Evolutionary conservation across 2,329 filamentous ascomycete genomes (phyloP).

Genomic region (Lecanicillium sp.): DNA sequence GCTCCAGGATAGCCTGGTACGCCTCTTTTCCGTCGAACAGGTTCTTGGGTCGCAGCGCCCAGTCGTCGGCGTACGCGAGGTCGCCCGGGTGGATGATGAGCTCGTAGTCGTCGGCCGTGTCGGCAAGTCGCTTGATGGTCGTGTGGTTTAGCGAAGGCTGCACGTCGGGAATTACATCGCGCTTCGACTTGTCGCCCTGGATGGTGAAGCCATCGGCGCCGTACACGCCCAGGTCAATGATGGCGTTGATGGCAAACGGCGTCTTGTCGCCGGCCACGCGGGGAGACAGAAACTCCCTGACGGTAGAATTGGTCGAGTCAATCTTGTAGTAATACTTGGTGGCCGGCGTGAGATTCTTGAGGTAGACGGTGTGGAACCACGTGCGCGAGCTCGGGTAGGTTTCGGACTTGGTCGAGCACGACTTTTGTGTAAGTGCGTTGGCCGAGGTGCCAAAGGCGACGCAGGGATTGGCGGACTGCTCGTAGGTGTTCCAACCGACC

Average conservation of each 20-base stretch:
- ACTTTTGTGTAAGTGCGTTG: constrained; percentile 29
- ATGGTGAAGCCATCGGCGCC: constrained; percentile 14
- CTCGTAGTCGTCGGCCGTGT: not conserved
- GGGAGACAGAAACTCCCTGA: constrained; percentile 48
- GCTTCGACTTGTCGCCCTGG: constrained; percentile 9
- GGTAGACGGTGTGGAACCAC: constrained; percentile 42
- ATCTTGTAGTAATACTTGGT: constrained; percentile 58
- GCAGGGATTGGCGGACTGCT: constrained; percentile 37
- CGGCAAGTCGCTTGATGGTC: not conserved
- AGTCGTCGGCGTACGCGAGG: constrained; percentile 10
- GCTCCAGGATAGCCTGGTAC: constrained; percentile 10
- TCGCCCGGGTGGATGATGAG: constrained; percentile 10
- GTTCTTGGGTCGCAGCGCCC: constrained; percentile 8
- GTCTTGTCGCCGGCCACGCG: not conserved
- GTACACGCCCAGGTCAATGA: constrained; percentile 15
- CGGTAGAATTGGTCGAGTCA: constrained; percentile 46
- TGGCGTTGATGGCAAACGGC: constrained; percentile 1
- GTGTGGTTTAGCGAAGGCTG: not conserved
- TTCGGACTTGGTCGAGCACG: constrained; percentile 40
- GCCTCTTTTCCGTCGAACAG: constrained; percentile 4
- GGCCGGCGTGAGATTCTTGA: constrained; percentile 41
- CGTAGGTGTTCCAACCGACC: constrained; percentile 53
- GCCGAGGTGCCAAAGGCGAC: constrained; percentile 45
- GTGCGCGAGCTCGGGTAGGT: constrained; percentile 52
- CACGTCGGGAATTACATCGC: not conserved